Evolutionary conservation across 1,139 yeast genomes (phyloP).

Genomic region (Entelexis paramagnoliae): DNA sequence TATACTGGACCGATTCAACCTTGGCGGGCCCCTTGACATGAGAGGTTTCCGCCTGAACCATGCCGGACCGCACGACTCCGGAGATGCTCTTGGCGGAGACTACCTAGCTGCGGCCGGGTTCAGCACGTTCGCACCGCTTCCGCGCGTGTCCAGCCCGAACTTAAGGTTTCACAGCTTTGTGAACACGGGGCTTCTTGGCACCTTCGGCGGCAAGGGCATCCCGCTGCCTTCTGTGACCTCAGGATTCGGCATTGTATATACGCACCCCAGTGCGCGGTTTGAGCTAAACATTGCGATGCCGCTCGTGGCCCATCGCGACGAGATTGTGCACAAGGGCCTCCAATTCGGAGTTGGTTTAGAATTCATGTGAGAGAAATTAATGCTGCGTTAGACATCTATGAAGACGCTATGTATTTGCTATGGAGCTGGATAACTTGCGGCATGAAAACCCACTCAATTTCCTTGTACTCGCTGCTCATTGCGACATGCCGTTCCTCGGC

Average conservation of each 20-base stretch:
- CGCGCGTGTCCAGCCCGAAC: slow-evolving; percentile 38
- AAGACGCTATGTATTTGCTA: slow-evolving; percentile 42
- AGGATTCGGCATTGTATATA: slow-evolving; percentile 71
- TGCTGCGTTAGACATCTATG: neutral
- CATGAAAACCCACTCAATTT: slow-evolving; percentile 66
- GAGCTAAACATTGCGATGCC: slow-evolving; percentile 85
- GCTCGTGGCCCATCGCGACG: slow-evolving; percentile 41
- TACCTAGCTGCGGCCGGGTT: slow-evolving; percentile 60
- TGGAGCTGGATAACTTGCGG: slow-evolving; percentile 65
- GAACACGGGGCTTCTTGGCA: slow-evolving; percentile 62
- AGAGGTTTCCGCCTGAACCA: slow-evolving; percentile 71
- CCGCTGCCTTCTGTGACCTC: slow-evolving; percentile 43
- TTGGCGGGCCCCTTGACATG: slow-evolving; percentile 81
- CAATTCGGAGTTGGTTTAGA: slow-evolving; percentile 90
- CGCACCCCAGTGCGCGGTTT: slow-evolving; percentile 83
- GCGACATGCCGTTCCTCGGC: slow-evolving; percentile 40
- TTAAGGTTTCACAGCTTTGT: slow-evolving; percentile 60
- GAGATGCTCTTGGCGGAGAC: slow-evolving; percentile 65
- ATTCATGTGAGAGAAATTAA: slow-evolving; percentile 42
- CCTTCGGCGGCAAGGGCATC: slow-evolving; percentile 25
- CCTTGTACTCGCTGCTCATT: slow-evolving; percentile 38
- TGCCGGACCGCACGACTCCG: slow-evolving; percentile 67
- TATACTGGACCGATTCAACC: slow-evolving; percentile 43
- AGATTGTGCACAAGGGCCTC: slow-evolving; percentile 67
- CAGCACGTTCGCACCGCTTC: slow-evolving; percentile 56